phyloP scores from a whole-genome alignment of 2,329 filamentous ascomycete species.

The Fusarium tjaetaba region DNA sequence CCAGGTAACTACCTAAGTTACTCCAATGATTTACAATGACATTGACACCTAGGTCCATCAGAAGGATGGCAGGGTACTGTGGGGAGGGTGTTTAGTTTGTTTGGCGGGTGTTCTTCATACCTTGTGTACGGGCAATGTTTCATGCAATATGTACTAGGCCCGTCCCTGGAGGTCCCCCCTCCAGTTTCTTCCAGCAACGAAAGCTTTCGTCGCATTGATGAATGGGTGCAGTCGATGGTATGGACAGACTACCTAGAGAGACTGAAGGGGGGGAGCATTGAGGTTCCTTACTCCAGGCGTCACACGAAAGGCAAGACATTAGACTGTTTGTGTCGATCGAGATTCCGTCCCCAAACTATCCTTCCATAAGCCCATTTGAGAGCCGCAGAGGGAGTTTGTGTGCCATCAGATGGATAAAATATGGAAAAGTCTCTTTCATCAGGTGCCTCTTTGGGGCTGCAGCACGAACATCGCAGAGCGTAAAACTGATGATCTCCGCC shows the following conservation, averaged over 20 bases:
- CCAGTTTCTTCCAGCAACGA: neutral
- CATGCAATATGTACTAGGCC: neutral
- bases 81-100: neutral
- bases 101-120: conserved; percentile 10
- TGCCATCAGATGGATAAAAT: neutral
- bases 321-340: conserved; percentile 25
- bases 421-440: conserved; percentile 25
- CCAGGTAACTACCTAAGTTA: neutral
- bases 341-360: conserved; percentile 19
- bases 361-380: neutral
- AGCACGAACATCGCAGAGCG: conserved; percentile 27
- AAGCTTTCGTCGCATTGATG: conserved; percentile 6
- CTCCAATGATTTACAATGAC: conserved; percentile 19
- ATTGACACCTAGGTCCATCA: neutral
- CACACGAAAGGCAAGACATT: conserved; percentile 4
- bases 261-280: conserved; percentile 6
- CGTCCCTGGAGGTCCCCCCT: neutral
- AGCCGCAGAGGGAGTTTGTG: neutral
- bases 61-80: neutral
- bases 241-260: neutral
- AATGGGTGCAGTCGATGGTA: neutral
- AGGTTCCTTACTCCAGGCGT: conserved; percentile 17
- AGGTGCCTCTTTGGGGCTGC: conserved; percentile 28
- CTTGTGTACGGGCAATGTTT: conserved; percentile 3
- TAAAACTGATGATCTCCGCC: conserved; percentile 39